A percentile compares a stretch with the other conserved stretches of the same genome.
Evolutionary conservation across 164 flowering plant genomes (phyloP).

Genomic region (Amborella trichopoda): DNA sequence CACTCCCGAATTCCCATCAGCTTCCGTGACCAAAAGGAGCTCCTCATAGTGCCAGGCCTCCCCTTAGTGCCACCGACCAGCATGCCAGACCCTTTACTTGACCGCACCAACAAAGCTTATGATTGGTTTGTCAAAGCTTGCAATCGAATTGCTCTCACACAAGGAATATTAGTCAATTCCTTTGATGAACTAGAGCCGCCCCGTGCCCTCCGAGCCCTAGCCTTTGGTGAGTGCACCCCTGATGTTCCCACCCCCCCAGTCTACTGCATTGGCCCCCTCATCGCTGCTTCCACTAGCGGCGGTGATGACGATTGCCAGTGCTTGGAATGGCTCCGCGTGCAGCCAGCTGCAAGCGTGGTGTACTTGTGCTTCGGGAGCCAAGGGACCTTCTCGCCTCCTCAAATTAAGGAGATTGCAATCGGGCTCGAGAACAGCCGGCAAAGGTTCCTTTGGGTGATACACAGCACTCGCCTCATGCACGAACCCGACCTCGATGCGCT

Average conservation of each 20-base stretch:
- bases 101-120: constrained; percentile 17
- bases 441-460: constrained; percentile 18
- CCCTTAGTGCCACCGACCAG: constrained; percentile 19
- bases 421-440: constrained; percentile 17
- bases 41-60: constrained; percentile 25
- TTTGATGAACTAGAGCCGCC: constrained; percentile 18
- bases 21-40: constrained; percentile 9
- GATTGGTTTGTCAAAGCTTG: constrained; percentile 5
- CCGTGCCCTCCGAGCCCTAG: constrained; percentile 8
- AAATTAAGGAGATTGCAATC: constrained; percentile 13
- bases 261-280: constrained; percentile 15
- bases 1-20: constrained; percentile 9
- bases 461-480: background rate
- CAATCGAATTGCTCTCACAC: constrained; percentile 4
- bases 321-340: constrained; percentile 1
- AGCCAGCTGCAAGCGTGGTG: constrained; percentile 3
- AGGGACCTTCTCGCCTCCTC: constrained; percentile 1
- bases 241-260: constrained; percentile 14
- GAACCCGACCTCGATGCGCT: constrained; percentile 3
- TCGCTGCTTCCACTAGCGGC: background rate
- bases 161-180: constrained; percentile 22
- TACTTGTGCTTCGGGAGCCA: constrained; percentile 3
- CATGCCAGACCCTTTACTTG: constrained; percentile 16
- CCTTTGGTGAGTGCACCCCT: constrained; percentile 11
- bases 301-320: background rate